A percentile compares a stretch with the other conserved stretches of the same genome.
phyloP scores from a whole-genome alignment of 2,329 filamentous ascomycete genomes.

The Beauveria asiatica region DNA sequence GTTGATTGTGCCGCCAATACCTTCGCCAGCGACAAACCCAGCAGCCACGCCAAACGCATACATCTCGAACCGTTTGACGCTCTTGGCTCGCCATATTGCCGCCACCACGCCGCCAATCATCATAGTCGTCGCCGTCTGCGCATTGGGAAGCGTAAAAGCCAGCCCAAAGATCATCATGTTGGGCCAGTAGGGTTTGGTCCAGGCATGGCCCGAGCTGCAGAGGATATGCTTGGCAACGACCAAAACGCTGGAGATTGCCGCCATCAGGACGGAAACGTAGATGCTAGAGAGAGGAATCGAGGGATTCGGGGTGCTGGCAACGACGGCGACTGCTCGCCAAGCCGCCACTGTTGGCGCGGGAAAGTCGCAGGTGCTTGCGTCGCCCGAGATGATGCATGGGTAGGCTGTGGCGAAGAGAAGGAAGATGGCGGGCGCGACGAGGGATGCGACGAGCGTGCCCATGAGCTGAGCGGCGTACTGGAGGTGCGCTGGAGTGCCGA shows the following conservation, averaged over 20 bases:
- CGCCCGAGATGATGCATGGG: constrained; percentile 8
- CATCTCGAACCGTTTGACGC: background rate
- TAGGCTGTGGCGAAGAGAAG: constrained; percentile 9
- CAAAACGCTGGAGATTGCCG: background rate
- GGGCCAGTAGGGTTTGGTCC: background rate
- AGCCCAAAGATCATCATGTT: constrained; percentile 12
- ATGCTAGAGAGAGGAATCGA: constrained; percentile 6
- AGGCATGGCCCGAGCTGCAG: background rate
- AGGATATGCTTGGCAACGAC: background rate
- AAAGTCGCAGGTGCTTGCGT: constrained; percentile 2
- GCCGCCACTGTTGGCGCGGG: constrained; percentile 8
- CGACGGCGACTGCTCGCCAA: constrained; percentile 8
- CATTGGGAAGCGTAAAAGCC: constrained; percentile 9
- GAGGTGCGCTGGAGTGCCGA: constrained; percentile 4
- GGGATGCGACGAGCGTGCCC: constrained; percentile 8
- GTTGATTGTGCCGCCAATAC: constrained; percentile 8
- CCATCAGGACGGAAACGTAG: background rate
- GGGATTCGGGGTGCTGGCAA: constrained; percentile 4
- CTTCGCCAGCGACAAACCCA: constrained; percentile 9
- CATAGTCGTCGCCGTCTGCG: constrained; percentile 10
- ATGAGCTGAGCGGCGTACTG: constrained; percentile 9
- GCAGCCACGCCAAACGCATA: constrained; percentile 10
- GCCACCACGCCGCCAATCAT: constrained; percentile 7
- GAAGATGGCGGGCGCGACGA: constrained; percentile 9
- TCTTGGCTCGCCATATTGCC: background rate